These are phyloP conservation scores for Tulasnella sp. DNA, from an alignment of 768 basidiomycete genomes.

Conservation along the genomic window DNA sequence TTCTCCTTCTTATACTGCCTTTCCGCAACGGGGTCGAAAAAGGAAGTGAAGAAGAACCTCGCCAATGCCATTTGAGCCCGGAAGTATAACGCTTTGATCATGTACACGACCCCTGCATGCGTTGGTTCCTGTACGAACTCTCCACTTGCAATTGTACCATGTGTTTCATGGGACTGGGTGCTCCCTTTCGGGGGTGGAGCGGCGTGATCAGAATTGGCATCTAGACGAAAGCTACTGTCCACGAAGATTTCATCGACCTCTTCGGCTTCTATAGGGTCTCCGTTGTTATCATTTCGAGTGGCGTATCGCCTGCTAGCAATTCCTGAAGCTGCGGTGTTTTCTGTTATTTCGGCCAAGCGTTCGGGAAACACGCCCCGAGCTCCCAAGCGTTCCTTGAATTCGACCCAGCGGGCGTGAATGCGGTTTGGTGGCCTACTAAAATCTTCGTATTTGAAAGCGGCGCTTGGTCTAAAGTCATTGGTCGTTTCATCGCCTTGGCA, in stretches of 20 bases:
- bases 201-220: background rate
- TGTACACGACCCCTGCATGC: background rate
- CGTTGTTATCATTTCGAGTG: background rate
- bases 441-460: background rate
- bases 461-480: background rate
- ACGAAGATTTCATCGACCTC: constrained; percentile 27
- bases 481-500: background rate
- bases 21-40: constrained; percentile 17
- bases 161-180: background rate
- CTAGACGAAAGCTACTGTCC: constrained; percentile 21
- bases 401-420: constrained; percentile 10
- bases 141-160: background rate
- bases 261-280: background rate
- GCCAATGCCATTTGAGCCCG: background rate
- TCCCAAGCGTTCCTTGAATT: constrained; percentile 4
- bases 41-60: constrained; percentile 15
- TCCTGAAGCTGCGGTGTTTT: background rate
- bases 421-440: background rate
- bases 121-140: background rate
- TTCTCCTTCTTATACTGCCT: constrained; percentile 22
- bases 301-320: background rate
- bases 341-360: background rate
- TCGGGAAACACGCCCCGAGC: background rate
- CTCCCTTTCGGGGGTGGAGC: constrained; percentile 16
- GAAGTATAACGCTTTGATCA: background rate